These are phyloP conservation scores for Trametes coccinea DNA, from an alignment of 768 basidiomycete species.

Conservation along the genomic window DNA sequence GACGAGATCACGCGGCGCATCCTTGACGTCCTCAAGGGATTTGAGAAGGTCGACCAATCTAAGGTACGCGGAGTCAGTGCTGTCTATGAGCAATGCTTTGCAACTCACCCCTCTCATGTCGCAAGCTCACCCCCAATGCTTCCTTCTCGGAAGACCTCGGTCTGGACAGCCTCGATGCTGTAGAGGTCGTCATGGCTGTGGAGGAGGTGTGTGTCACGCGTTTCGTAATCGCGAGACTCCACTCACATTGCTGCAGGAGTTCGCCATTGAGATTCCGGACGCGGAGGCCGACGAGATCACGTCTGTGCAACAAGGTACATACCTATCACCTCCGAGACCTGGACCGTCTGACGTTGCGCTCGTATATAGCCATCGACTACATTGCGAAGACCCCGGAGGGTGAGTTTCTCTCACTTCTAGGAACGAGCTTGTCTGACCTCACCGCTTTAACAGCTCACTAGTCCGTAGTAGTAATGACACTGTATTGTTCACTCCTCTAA, in stretches of 20 bases:
- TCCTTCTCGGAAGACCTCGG: slow-evolving; percentile 83
- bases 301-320: slow-evolving; percentile 85
- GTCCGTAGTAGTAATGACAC: slow-evolving; percentile 18
- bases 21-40: slow-evolving; percentile 80
- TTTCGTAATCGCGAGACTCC: not conserved
- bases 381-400: slow-evolving; percentile 72
- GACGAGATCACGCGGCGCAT: slow-evolving; percentile 74
- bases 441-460: slow-evolving; percentile 22
- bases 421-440: not conserved
- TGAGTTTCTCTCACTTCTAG: slow-evolving; percentile 11
- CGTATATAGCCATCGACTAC: slow-evolving; percentile 82
- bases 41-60: slow-evolving; percentile 80
- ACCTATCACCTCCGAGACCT: slow-evolving; percentile 15
- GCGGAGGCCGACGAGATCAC: slow-evolving; percentile 93
- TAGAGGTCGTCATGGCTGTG: slow-evolving; percentile 98
- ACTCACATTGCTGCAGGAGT: slow-evolving; percentile 62
- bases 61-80: slow-evolving; percentile 49
- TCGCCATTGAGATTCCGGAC: slow-evolving; percentile 97
- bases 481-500: slow-evolving; percentile 18
- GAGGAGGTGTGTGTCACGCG: slow-evolving; percentile 67
- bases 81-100: not conserved
- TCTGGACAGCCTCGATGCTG: slow-evolving; percentile 93
- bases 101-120: not conserved
- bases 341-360: slow-evolving; percentile 3
- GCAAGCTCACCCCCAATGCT: slow-evolving; percentile 63